Evolutionary conservation across 2,329 filamentous ascomycete genomes (phyloP), one percentile per base, ranked within the genome.

Genomic region (Botrytis sinoallii): DNA sequence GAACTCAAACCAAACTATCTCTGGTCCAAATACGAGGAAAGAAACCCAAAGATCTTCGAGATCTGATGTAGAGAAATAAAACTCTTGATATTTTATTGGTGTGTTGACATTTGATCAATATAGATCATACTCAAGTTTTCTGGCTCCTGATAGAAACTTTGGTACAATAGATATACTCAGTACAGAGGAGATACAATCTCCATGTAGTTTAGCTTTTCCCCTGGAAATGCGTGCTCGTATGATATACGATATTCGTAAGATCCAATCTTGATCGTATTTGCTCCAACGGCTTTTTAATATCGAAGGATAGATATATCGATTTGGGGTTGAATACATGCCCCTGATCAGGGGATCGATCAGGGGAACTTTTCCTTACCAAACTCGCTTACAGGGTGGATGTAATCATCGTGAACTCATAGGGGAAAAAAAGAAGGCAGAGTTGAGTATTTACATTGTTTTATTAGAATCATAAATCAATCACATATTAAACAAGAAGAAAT

Each of bases 31-130:
- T 35, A 40, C 16, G 32, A 68, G 46, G 52, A 35, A 22, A 16
- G 9, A 52, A 67, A 20, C 35, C 20, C 9, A 20, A n/a, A 25
- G 52, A 72, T 67, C 48, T 32, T 61, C 40, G 40, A 48, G 64
- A 46, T 52, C 29, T 67, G 44, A 72, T 72, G 38, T 16, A 59
- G 52, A 59, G 35, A 55, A 67, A 22, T 67, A 14, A 48, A 71
- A 72, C 22, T 59, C 48, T 35, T 67, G 48, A 67, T 18, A 67
- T 60, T 4, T 25, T 32, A 67, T 67, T 67, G 29, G 66, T 59
- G n/a, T 59, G 29, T 14, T 40, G 22, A 52, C 38, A 32, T 42
- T 35, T 59, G 20, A 38, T 70, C 68, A 70, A 70, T 67, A 67
- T 67, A 52, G 16, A 66, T 16, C 12, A 66, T 52, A 66, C n/a